Percentiles rank a stretch among this genome's conserved stretches.
Evolutionary conservation across 768 basidiomycete species (phyloP).

Genomic region (Lactarius akahatsu): DNA sequence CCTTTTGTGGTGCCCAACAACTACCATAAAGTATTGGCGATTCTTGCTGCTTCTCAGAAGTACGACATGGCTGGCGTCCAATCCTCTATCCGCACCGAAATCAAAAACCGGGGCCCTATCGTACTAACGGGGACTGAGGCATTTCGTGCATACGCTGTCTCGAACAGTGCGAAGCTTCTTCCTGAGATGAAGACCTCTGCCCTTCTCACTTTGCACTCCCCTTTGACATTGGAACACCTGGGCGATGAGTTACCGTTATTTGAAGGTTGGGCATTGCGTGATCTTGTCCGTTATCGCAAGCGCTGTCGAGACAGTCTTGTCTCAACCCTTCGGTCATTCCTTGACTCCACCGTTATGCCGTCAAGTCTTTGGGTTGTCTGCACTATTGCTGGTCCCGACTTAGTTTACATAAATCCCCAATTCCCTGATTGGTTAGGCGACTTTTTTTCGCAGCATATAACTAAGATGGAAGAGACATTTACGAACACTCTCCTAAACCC

Average conservation of each 20-base stretch:
- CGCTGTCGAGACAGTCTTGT: slow-evolving; percentile 5
- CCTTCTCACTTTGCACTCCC: not conserved
- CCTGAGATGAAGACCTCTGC: slow-evolving; percentile 3
- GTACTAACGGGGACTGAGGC: slow-evolving; percentile 9
- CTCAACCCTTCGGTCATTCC: not conserved
- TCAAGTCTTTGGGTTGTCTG: not conserved
- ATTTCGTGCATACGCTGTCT: slow-evolving; percentile 3
- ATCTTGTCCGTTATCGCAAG: not conserved
- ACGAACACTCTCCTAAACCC: no score
- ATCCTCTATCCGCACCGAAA: slow-evolving; percentile 1
- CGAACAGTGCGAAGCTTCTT: not conserved
- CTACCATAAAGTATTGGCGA: not conserved
- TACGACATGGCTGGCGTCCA: slow-evolving; percentile 29
- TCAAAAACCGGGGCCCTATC: not conserved
- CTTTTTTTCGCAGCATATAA: no score
- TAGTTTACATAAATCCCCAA: no score
- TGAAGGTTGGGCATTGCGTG: slow-evolving; percentile 1
- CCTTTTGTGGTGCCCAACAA: not conserved
- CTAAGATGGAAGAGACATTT: no score
- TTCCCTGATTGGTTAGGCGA: no score
- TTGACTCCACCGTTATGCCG: not conserved
- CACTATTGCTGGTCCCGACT: no score
- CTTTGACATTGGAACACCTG: not conserved
- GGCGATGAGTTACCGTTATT: not conserved
- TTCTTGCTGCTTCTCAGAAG: slow-evolving; percentile 28